phyloP scores from a whole-genome alignment of 2,329 filamentous ascomycete genomes.

The Aureobasidium zeae region DNA sequence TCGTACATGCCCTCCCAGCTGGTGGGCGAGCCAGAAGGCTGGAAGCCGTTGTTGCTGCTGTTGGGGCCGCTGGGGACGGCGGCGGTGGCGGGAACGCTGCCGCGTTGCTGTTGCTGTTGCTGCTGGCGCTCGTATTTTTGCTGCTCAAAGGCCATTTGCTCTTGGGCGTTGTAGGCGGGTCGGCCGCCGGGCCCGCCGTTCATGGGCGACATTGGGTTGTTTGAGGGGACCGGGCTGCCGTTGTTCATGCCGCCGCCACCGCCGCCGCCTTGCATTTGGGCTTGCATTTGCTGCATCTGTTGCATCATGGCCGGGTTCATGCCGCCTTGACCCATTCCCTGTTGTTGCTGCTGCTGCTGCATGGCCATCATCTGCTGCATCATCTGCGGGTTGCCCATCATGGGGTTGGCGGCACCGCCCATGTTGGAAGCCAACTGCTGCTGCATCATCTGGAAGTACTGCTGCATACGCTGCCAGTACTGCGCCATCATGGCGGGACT shows the following conservation, averaged over 20 bases:
- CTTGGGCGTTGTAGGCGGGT: conserved; percentile 56
- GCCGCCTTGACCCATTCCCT: conserved; percentile 25
- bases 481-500: conserved; percentile 96
- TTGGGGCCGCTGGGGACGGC: conserved; percentile 62
- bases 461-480: conserved; percentile 97
- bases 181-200: conserved; percentile 24
- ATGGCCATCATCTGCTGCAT: conserved; percentile 34
- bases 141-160: conserved; percentile 67
- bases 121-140: conserved; percentile 66
- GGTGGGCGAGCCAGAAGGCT: conserved; percentile 57
- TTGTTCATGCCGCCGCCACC: conserved; percentile 18
- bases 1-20: conserved; percentile 99
- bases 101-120: conserved; percentile 48
- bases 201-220: conserved; percentile 18
- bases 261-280: conserved; percentile 56
- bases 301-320: conserved; percentile 66
- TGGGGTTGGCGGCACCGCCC: conserved; percentile 51
- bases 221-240: conserved; percentile 20
- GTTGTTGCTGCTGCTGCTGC: too few relatives aligned
- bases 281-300: conserved; percentile 59
- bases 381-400: conserved; percentile 45
- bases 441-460: conserved; percentile 93
- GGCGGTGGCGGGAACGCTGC: conserved; percentile 17
- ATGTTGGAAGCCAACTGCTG: conserved; percentile 50
- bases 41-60: conserved; percentile 47